These are phyloP conservation scores for Basidiobolus meristosporus DNA, from an alignment of 371 early-diverging fungal species.

Conservation along the genomic window DNA sequence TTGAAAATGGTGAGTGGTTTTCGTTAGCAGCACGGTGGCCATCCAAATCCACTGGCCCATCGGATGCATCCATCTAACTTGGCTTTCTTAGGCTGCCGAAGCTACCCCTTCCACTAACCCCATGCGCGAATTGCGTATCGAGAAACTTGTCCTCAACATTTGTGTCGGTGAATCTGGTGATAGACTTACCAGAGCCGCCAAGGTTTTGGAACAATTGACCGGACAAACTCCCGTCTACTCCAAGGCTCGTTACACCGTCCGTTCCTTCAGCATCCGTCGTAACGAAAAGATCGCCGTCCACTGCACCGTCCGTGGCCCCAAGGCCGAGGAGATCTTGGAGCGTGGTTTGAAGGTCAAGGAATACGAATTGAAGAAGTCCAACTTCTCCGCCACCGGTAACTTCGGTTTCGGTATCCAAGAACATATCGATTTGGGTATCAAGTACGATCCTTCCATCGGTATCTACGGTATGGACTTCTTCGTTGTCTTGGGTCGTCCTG, in stretches of 20 bases:
- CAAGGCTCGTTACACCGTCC: conserved; percentile 99
- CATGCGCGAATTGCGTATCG: conserved; percentile 94
- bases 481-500: conserved; percentile 96
- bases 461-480: conserved; percentile 71
- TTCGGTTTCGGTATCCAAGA: conserved; percentile 99
- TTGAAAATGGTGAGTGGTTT: no score
- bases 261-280: conserved; percentile 99
- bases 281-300: conserved; percentile 99
- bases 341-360: conserved; percentile 99
- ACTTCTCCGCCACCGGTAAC: conserved; percentile 98
- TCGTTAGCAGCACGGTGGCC: no score
- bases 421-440: conserved; percentile 99
- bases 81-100: conserved; percentile 3
- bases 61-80: no score
- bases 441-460: conserved; percentile 99
- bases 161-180: conserved; percentile 99
- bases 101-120: conserved; percentile 43
- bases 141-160: conserved; percentile 99
- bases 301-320: conserved; percentile 93
- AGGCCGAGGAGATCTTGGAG: conserved; percentile 89
- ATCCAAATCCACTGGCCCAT: no score
- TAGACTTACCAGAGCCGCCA: conserved; percentile 98
- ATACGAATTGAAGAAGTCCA: conserved; percentile 88
- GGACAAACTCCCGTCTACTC: conserved; percentile 98
- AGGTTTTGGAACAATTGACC: conserved; percentile 99